Evolutionary conservation across 192 early-diverging fungal genomes (phyloP).

Genomic region (Obelidium mucronatum): DNA sequence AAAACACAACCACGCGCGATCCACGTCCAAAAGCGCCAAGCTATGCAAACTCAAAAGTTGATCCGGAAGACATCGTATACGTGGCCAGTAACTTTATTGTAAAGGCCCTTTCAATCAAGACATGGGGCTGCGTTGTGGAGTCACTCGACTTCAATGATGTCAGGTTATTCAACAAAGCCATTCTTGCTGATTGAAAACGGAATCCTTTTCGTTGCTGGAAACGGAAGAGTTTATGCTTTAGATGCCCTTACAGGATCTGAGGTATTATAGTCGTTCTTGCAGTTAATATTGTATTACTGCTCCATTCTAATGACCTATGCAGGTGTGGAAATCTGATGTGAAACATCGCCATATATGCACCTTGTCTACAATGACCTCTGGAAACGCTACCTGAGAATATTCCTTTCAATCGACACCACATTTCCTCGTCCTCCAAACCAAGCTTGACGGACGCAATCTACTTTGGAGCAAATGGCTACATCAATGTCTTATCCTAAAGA

Average conservation of each 20-base stretch:
- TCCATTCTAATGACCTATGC: too few species aligned
- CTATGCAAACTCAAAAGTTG: background rate
- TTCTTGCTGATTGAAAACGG: background rate
- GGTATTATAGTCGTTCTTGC: background rate
- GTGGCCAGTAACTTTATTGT: background rate
- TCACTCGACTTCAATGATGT: background rate
- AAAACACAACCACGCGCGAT: background rate
- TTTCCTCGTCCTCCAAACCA: background rate
- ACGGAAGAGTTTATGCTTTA: background rate
- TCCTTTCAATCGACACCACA: background rate
- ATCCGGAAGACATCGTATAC: background rate
- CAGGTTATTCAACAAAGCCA: background rate
- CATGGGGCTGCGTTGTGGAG: background rate
- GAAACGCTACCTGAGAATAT: slow-evolving; percentile 5
- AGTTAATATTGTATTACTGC: background rate
- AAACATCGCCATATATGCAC: background rate
- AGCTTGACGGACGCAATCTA: background rate
- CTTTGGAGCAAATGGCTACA: background rate
- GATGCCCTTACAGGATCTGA: background rate
- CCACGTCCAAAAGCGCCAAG: background rate
- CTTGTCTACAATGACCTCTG: background rate
- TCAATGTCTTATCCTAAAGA: background rate
- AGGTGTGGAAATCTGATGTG: slow-evolving; percentile 2
- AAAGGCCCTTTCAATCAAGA: background rate
- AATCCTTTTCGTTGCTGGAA: slow-evolving; percentile 1